Percentiles rank a stretch among this genome's conserved stretches.
Conservation (phyloP, 495 filamentous ascomycete species). For the Aspergillus taichungensis region DNA sequence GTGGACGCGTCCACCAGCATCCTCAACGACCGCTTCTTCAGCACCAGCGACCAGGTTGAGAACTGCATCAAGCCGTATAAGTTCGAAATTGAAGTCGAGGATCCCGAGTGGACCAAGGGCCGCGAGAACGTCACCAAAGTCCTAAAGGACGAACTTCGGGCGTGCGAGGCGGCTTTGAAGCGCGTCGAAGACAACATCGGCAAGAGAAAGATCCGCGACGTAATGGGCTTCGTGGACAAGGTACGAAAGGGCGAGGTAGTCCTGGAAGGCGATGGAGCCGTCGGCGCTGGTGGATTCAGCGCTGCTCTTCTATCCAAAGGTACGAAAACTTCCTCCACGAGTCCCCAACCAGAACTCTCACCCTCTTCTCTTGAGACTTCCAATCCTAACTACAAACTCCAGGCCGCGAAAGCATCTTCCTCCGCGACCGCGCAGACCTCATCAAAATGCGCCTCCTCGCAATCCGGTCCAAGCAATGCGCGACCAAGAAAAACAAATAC, state of each 20-base stretch:
- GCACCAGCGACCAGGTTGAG: slow-evolving; percentile 96
- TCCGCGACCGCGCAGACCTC: slow-evolving; percentile 79
- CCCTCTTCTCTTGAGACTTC: not conserved
- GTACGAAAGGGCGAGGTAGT: slow-evolving; percentile 75
- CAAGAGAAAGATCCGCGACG: slow-evolving; percentile 75
- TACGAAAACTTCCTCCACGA: slow-evolving; percentile 25
- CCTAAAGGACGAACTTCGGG: slow-evolving; percentile 73
- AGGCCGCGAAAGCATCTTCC: slow-evolving; percentile 90
- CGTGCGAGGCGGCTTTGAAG: slow-evolving; percentile 72
- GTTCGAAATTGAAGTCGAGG: slow-evolving; percentile 90
- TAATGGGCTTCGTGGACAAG: slow-evolving; percentile 83
- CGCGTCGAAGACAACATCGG: slow-evolving; percentile 66
- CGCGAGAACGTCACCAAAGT: slow-evolving; percentile 68
- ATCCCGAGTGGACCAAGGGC: slow-evolving; percentile 76
- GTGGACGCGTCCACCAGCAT: slow-evolving; percentile 80
- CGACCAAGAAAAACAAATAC: slow-evolving; percentile 77
- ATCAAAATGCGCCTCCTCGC: slow-evolving; percentile 84
- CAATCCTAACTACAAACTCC: slow-evolving; percentile 12
- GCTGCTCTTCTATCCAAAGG: slow-evolving; percentile 71
- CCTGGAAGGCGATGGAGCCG: slow-evolving; percentile 71
- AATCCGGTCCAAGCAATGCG: slow-evolving; percentile 80
- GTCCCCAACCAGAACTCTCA: not conserved
- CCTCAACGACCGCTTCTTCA: slow-evolving; percentile 88
- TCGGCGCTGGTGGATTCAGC: slow-evolving; percentile 88
- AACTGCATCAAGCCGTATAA: slow-evolving; percentile 99